A percentile compares a stretch with the other conserved stretches of the same genome.
Conservation (phyloP, 208 protist genomes). For the Crithidia bombi region DNA sequence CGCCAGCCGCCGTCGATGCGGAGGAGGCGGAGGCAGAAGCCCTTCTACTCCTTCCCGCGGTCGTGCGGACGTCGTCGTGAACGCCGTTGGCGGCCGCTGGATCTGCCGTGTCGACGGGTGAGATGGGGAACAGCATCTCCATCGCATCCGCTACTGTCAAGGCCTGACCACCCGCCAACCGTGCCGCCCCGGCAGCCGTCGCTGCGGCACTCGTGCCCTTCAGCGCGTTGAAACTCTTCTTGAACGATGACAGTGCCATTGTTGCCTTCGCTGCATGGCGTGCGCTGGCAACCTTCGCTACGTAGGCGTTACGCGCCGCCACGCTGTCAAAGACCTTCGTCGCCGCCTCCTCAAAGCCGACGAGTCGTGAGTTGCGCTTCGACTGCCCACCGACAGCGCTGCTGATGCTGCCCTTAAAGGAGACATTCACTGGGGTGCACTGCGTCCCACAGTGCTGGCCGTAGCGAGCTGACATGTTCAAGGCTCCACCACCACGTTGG, state of each 20-base stretch:
- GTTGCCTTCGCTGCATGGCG: background rate
- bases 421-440: background rate
- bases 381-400: background rate
- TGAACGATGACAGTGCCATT: background rate
- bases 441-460: background rate
- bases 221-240: background rate
- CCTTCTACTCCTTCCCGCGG: background rate
- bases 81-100: too few species aligned
- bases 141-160: constrained; percentile 34
- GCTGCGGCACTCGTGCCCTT: background rate
- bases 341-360: background rate
- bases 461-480: constrained; percentile 9
- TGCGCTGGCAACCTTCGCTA: background rate
- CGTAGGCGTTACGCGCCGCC: constrained; percentile 6
- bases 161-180: background rate
- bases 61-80: background rate
- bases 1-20: background rate
- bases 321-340: background rate
- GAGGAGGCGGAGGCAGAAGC: background rate
- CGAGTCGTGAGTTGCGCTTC: background rate
- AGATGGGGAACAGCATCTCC: constrained; percentile 23
- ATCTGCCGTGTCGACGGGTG: background rate
- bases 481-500: background rate
- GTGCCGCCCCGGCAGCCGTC: background rate
- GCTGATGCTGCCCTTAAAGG: background rate